Conservation (phyloP, 306 rosid genomes). For the cucumber (Cucumis sativus) region Cucumber_9930_V3 NC_026661.2:11680501-11681000, state of each 20-base stretch:
- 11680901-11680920: constrained; percentile 61
- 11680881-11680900: constrained; percentile 69
- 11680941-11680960: not conserved
- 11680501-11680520: constrained; percentile 75
- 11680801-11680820: constrained; percentile 78
- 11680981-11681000: not conserved
- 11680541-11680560: constrained; percentile 60
- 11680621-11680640: constrained; percentile 30
- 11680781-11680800: constrained; percentile 64
- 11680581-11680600: constrained; percentile 52
- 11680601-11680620: constrained; percentile 59
- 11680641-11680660: not conserved
- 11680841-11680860: constrained; percentile 67
- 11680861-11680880: constrained; percentile 70
- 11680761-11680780: constrained; percentile 56
- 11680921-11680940: constrained; percentile 33
- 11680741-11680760: constrained; percentile 70
- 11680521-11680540: constrained; percentile 77
- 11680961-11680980: not conserved
- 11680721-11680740: constrained; percentile 87
- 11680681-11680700: not conserved
- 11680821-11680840: constrained; percentile 75
- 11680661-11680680: not conserved
- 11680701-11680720: constrained; percentile 44
- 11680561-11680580: constrained; percentile 75